Evolutionary conservation across 2,329 filamentous ascomycete species (phyloP).

Genomic region (Monosporascus sp.): DNA sequence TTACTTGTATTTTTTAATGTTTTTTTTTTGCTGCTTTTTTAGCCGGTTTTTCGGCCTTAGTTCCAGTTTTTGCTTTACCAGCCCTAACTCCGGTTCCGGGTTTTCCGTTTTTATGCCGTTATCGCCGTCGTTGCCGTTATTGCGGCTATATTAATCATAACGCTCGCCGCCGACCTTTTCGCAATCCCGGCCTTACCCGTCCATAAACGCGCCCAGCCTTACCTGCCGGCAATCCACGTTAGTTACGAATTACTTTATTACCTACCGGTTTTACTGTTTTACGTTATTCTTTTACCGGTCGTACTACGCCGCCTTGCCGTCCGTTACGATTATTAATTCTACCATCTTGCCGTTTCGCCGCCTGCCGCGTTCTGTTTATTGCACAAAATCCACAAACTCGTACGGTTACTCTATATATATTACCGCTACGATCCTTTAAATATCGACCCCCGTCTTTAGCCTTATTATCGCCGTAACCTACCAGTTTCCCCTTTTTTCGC

Average conservation of each 20-base stretch:
- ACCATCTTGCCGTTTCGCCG: not conserved
- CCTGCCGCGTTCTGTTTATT: not conserved
- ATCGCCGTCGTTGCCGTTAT: too few relatives aligned
- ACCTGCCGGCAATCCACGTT: not conserved
- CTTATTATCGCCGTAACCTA: not conserved
- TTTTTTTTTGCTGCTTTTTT: not conserved
- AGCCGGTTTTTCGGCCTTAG: too few relatives aligned
- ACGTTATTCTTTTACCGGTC: not conserved
- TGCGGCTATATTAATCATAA: too few relatives aligned
- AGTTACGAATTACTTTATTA: not conserved
- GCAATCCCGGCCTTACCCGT: too few relatives aligned
- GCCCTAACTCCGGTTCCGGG: too few relatives aligned
- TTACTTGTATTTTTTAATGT: not conserved
- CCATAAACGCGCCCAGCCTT: too few relatives aligned
- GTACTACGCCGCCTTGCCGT: not conserved
- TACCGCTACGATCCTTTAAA: not conserved
- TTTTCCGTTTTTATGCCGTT: too few relatives aligned
- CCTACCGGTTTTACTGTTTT: conserved; percentile 1
- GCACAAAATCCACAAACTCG: not conserved
- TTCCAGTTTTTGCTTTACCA: too few relatives aligned
- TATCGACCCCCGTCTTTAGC: not conserved
- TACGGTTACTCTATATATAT: not conserved
- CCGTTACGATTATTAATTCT: not conserved
- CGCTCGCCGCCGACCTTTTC: too few relatives aligned
- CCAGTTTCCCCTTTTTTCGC: not conserved